Percentiles rank a stretch among this genome's conserved stretches.
Conservation (phyloP, 345 rosid genomes). For the Turnera subulata region DNA sequence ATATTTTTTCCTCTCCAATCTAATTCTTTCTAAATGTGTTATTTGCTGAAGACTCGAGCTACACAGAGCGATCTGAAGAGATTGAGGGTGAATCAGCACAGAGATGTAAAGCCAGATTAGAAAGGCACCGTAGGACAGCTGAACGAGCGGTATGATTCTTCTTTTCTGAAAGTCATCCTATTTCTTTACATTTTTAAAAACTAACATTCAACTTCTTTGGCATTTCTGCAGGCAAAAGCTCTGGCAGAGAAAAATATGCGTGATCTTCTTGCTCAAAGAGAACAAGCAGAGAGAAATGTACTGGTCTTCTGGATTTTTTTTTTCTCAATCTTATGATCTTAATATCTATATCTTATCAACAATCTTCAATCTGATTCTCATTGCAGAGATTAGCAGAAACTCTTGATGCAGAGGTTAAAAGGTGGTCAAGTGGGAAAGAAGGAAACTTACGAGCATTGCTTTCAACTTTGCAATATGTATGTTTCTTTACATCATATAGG, state of each 20-base stretch:
- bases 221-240: slow-evolving; percentile 71
- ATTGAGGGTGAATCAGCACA: slow-evolving; percentile 87
- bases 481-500: slow-evolving; percentile 11
- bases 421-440: slow-evolving; percentile 96
- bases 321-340: too few species aligned
- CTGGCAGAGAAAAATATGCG: slow-evolving; percentile 92
- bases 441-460: slow-evolving; percentile 92
- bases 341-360: slow-evolving; percentile 8
- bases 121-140: slow-evolving; percentile 85
- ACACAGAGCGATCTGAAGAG: slow-evolving; percentile 37
- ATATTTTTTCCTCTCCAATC: neutral
- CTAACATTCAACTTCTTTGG: slow-evolving; percentile 9
- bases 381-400: slow-evolving; percentile 84
- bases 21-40: slow-evolving; percentile 11
- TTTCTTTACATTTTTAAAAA: slow-evolving; percentile 5
- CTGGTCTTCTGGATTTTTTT: too few species aligned
- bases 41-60: slow-evolving; percentile 25
- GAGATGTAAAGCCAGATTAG: slow-evolving; percentile 89
- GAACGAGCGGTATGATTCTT: slow-evolving; percentile 70
- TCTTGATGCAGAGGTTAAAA: slow-evolving; percentile 82
- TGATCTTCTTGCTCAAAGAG: slow-evolving; percentile 79
- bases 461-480: slow-evolving; percentile 98
- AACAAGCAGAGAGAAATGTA: slow-evolving; percentile 88
- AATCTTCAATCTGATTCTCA: slow-evolving; percentile 15
- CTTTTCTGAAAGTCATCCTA: neutral